Base-by-base conservation (phyloP, 1,139 yeast genomes). In the Starmera stellimalicola region DNA sequence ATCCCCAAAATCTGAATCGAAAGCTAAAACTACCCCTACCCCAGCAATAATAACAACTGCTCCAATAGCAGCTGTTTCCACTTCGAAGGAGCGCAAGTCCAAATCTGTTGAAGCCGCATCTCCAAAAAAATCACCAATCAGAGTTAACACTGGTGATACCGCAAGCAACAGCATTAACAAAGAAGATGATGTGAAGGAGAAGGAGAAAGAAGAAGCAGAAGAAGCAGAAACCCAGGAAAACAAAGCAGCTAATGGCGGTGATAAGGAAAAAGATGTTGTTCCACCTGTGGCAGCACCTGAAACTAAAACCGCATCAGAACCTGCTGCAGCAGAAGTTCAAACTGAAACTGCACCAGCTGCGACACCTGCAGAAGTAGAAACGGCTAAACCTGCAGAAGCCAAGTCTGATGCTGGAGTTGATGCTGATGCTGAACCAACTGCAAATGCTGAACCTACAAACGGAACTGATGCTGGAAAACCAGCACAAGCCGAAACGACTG, bases 1-100 rank as follows among this genome's bases (percentile, higher is more conserved):
- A 16, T 4, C 46, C 17, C 30, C 40, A 34, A 40, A 41, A 18
- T 22, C 42, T 20, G 9, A 11, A 4, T 5, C n/a, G 8, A 17
- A 8, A 18, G 16, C 20, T 17, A 4, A 7, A 9, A 9, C 6
- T 6, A n/a, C n/a, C n/a, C n/a, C 20, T 23, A 24, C 29, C 34
- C 25, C 20, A 29, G 30, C 40, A 30, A 26, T 38, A 23, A 23
- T 29, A 26, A 32, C 30, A 32, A 30, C 31, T 30, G 18, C 18
- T 27, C 18, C 28, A 25, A n/a, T 12, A 20, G 14, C 8, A 12
- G 33, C 23, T 15, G 30, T 31, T 16, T 24, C 29, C 16, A 23
- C 17, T 16, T 31, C 15, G 25, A 28, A 17, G 31, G 30, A 18
- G 17, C 33, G 17, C 18, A 27, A 24, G 26, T 14, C 18, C 24